Conservation (phyloP, 805 yeast species). For the Cyberlindnera americana region DNA sequence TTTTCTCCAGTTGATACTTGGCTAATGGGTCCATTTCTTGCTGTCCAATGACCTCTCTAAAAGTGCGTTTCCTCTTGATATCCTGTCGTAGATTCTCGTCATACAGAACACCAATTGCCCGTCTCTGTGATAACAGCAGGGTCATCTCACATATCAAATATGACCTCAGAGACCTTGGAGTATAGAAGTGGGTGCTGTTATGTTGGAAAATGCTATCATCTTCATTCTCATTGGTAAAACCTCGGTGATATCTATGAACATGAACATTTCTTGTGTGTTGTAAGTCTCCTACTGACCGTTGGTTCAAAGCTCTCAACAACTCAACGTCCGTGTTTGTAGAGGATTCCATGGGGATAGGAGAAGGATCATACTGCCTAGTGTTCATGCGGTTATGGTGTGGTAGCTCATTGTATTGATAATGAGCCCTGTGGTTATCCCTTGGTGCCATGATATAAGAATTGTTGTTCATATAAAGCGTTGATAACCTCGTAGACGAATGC, state of each 20-base stretch:
- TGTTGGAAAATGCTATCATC: background rate
- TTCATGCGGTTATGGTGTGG: background rate
- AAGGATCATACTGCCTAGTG: background rate
- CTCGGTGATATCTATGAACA: no score
- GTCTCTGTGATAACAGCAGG: slow-evolving; percentile 6
- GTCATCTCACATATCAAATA: no score
- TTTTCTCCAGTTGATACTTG: slow-evolving; percentile 8
- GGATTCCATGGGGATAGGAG: background rate
- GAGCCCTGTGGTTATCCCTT: background rate
- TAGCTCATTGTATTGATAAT: background rate
- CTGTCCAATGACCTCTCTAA: slow-evolving; percentile 12
- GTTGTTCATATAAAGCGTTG: background rate
- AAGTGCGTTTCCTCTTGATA: slow-evolving; percentile 15
- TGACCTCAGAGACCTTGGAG: background rate
- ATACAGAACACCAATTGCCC: slow-evolving; percentile 8
- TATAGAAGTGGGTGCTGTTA: background rate
- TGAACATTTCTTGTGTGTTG: background rate
- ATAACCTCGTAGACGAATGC: background rate
- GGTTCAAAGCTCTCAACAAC: background rate
- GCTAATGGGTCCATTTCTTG: slow-evolving; percentile 4
- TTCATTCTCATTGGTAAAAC: no score
- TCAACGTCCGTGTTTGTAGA: background rate
- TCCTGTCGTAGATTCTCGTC: slow-evolving; percentile 4
- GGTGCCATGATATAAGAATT: background rate
- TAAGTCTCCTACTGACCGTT: background rate